phyloP scores from a whole-genome alignment of 2,329 filamentous ascomycete genomes.

The Cercospora citrullina region DNA sequence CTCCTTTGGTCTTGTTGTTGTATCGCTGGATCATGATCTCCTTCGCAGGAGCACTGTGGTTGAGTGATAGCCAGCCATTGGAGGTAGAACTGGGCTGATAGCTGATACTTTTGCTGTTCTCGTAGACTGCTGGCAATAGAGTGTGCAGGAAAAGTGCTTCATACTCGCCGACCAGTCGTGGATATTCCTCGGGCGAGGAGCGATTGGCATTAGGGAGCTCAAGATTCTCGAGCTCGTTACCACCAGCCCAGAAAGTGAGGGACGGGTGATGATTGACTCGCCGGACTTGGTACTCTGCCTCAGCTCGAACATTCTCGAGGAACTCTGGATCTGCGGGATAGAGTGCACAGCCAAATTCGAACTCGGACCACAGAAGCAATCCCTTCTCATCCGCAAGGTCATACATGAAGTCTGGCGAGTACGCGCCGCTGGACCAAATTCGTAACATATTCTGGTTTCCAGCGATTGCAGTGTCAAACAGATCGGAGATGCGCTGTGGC shows the following conservation, averaged over 20 bases:
- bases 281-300: slow-evolving; percentile 62
- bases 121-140: slow-evolving; percentile 58
- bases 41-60: slow-evolving; percentile 52
- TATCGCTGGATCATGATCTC: slow-evolving; percentile 58
- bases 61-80: slow-evolving; percentile 58
- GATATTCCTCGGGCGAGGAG: slow-evolving; percentile 46
- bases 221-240: slow-evolving; percentile 61
- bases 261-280: slow-evolving; percentile 60
- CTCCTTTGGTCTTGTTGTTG: slow-evolving; percentile 53
- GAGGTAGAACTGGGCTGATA: slow-evolving; percentile 62
- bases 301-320: slow-evolving; percentile 56
- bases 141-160: slow-evolving; percentile 59
- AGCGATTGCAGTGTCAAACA: slow-evolving; percentile 57
- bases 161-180: slow-evolving; percentile 53
- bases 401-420: slow-evolving; percentile 63
- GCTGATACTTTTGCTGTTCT: slow-evolving; percentile 59
- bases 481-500: slow-evolving; percentile 49
- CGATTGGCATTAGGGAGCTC: slow-evolving; percentile 48
- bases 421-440: slow-evolving; percentile 61
- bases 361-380: slow-evolving; percentile 63
- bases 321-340: slow-evolving; percentile 59
- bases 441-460: slow-evolving; percentile 66
- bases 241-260: slow-evolving; percentile 44
- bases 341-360: slow-evolving; percentile 61
- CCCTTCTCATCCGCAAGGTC: slow-evolving; percentile 63